Evolutionary conservation across 352 stramenopile genomes (phyloP), one percentile per base, ranked within the genome.

Genomic region (Peronospora farinosa): DNA sequence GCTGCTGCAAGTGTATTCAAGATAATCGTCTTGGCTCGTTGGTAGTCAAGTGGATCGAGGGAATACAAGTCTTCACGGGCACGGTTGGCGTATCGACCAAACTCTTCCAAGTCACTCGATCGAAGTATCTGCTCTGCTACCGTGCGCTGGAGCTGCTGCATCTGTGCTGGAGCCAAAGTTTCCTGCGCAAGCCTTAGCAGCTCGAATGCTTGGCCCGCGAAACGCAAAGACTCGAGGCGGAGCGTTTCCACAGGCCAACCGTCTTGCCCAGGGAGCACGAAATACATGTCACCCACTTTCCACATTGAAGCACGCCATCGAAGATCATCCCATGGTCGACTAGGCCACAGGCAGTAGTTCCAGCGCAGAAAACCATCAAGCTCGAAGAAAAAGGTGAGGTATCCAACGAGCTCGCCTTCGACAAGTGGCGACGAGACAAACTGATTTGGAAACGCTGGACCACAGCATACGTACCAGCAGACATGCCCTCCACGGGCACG

Each of bases 241-340:
- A 91, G 59, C 17, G 77, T 88, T 63, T 86, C 79, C 11, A 90
- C 67, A 1, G 79, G 79, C 40, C 47, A 67, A 0, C 79, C 79
- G 42, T 88, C 74, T 0, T 49, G 53, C 1, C 79, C 79, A 7
- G 79, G 79, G 0, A 90, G 61, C 32, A 90, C 79, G 54, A 90
- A 90, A 55, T 90, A 90, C 79, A 90, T 90, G 40, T 90, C 79
- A 3, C 79, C 79, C 0, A 88, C 79, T 35, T 82, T 79, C 79
- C 79, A 90, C 28, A 62, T 67, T 3, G 74, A 64, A 10, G 70
- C 64, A 13, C 79, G 69, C 79, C 79, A 90, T 16, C 64, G 61
- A 46, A 90, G 67, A 51, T 69, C 67, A 8, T 73, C 54, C 79
- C 79, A 88, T 1, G 77, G 79, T 40, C 56, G 49, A 1, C 56